Base-by-base conservation (phyloP, 2,329 filamentous ascomycete species). In the Fusarium domesticum region DNA sequence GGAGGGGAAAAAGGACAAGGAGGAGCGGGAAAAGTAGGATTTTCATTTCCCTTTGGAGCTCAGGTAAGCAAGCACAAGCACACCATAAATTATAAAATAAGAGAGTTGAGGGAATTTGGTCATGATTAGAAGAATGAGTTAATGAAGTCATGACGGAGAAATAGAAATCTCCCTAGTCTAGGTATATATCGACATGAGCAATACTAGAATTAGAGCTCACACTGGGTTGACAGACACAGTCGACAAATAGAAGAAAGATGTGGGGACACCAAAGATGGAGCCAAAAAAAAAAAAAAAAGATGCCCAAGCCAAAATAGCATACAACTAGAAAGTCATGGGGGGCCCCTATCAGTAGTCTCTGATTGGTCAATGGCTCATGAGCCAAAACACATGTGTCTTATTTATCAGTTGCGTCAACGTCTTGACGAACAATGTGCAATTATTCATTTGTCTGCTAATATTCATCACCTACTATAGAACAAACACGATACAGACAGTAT, bases 331-430 rank as follows among this genome's bases (percentile, higher is more conserved):
- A 54, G 50, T 47, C 53, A 52, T 52, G 40, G 49, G 43, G 44
- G 50, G 42, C 39, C 51, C 45, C 51, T 65, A 65, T 65, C 61
- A 52, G 51, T 37, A 45, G 37, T 31, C 40, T 49, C 39, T 63
- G 59, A 64, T 64, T 65, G 62, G 62, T 20, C 62, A 64, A 65
- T 64, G 55, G 55, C 45, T 47, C 14, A 42, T 31, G 33, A 42
- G 39, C 47, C 40, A 56, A 47, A 45, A 50, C 49, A 54, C 39
- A 51, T 56, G 46, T 51, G 52, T 52, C 45, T 44, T 43, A 43
- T 42, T 44, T 42, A 53, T 48, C 51, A 55, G 54, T 57, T 59
- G 54, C 49, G 48, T 51, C 57, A 50, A 28, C 14, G 23, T 11
- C 10, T 5, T 11, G 23, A 28, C 14, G 23, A 28, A 28, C 23